These are phyloP conservation scores for Crepidotus variabilis DNA, from an alignment of 768 basidiomycete genomes.

Conservation along the genomic window DNA sequence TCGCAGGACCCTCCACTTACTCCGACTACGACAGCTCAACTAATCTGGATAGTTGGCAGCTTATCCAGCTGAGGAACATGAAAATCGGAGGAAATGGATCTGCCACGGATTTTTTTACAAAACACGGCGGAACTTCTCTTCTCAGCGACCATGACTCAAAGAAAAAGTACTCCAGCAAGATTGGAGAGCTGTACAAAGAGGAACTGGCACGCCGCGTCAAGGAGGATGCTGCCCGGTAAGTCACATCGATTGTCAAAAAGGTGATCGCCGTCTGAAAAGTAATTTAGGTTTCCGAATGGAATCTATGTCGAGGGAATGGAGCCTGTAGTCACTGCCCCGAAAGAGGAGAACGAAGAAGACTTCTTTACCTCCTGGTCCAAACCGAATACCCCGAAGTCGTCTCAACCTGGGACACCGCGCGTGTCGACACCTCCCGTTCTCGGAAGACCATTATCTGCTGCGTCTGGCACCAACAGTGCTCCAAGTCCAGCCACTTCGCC, in stretches of 20 bases:
- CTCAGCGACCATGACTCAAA: constrained; percentile 74
- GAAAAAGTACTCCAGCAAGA: constrained; percentile 83
- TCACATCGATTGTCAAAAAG: constrained; percentile 9
- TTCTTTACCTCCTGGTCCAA: constrained; percentile 99
- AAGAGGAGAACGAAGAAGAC: constrained; percentile 69
- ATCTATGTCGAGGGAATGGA: constrained; percentile 84
- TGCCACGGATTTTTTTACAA: constrained; percentile 85
- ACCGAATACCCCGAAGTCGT: constrained; percentile 56
- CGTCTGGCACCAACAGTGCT: constrained; percentile 27
- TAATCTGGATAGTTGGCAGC: constrained; percentile 93
- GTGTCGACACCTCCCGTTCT: constrained; percentile 53
- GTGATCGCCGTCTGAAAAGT: constrained; percentile 2
- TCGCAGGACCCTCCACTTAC: background rate
- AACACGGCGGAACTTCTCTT: constrained; percentile 74
- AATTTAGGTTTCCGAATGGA: constrained; percentile 65
- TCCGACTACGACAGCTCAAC: constrained; percentile 64
- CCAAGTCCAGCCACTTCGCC: constrained; percentile 45
- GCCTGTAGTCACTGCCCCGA: constrained; percentile 32
- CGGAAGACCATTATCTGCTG: constrained; percentile 44
- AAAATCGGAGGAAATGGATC: constrained; percentile 92
- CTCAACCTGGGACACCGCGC: constrained; percentile 48
- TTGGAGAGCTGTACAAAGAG: constrained; percentile 89
- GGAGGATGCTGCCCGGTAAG: constrained; percentile 70
- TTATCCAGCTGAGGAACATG: constrained; percentile 89
- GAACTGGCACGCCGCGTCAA: constrained; percentile 78